phyloP scores from a whole-genome alignment of 2,329 filamentous ascomycete species.

The Aspergillus caelatus region DNA sequence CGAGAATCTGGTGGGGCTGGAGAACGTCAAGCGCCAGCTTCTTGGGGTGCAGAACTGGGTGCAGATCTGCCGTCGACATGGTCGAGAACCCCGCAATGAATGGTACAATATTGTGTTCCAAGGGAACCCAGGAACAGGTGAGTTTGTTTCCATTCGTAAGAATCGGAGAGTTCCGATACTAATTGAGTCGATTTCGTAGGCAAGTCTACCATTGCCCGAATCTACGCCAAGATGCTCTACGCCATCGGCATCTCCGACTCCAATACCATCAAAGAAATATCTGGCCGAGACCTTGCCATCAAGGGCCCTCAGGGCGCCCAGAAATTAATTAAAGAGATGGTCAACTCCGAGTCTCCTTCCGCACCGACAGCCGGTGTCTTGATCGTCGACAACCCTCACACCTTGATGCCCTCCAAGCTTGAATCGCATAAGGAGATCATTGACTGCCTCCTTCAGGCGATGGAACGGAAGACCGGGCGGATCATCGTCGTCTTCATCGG shows the following conservation, averaged over 20 bases:
- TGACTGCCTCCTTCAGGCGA: constrained; percentile 16
- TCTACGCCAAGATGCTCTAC: constrained; percentile 26
- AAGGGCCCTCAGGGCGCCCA: constrained; percentile 13
- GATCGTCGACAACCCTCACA: constrained; percentile 20
- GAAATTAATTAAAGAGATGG: constrained; percentile 15
- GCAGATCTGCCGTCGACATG: constrained; percentile 24
- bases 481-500: constrained; percentile 23
- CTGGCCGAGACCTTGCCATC: constrained; percentile 18
- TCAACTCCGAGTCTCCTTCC: constrained; percentile 6
- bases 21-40: constrained; percentile 24
- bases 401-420: constrained; percentile 4
- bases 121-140: constrained; percentile 23
- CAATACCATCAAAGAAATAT: constrained; percentile 15
- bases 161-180: neutral
- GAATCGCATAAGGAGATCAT: constrained; percentile 13
- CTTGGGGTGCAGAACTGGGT: constrained; percentile 24
- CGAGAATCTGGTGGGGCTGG: constrained; percentile 18
- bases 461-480: constrained; percentile 18
- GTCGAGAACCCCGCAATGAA: constrained; percentile 22
- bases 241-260: constrained; percentile 20
- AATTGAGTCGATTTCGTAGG: constrained; percentile 5
- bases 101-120: constrained; percentile 26
- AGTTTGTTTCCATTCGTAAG: neutral
- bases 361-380: constrained; percentile 18
- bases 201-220: constrained; percentile 21